Evolutionary conservation across 2,329 filamentous ascomycete species (phyloP), one percentile per base, ranked within the genome.

Genomic region (Calonectria montana): DNA sequence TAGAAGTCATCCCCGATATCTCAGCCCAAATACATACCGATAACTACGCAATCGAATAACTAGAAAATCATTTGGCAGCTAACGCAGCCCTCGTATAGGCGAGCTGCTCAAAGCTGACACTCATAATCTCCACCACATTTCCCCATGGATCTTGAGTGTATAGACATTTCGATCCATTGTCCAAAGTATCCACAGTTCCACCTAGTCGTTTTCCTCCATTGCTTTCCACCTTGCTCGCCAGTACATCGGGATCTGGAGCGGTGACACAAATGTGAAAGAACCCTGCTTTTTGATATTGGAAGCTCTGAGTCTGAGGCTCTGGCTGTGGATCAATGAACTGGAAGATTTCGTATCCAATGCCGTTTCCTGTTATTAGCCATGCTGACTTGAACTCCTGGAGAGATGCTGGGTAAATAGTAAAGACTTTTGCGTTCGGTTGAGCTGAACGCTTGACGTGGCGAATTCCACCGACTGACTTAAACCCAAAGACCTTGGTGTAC

Each of bases 201-300:
- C 53, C 53, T 25, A 59, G 23, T 2, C 35, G 53, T 13, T 35
- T 59, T 5, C 53, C 53, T 23, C 53, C 53, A 2, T n/a, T 10
- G 2, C 53, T 18, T 59, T 39, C 31, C 31, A 59, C 53, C 35
- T 41, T 25, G 10, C 12, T 8, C 5, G 53, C 53, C 21, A 59
- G 21, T 15, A 18, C 31, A 59, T 59, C 53, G 21, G 53, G 31
- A 39, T 59, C 53, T 4, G 53, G 53, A 8, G 53, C 31, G 7
- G 53, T 59, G 12, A 59, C 53, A 10, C 53, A 59, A 23, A 59
- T 59, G 53, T 59, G 53, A 27, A 59, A 59, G 35, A 59, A 59
- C 3, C 53, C 53, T 39, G 53, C n/a, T 37, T 59, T 59, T n/a
- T 39, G 53, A 23, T 59, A 59, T 13, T 39, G n/a, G 8, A 59